Evolutionary conservation across 345 rosid genomes (phyloP).

Genomic region (Lepidium sativum): DNA sequence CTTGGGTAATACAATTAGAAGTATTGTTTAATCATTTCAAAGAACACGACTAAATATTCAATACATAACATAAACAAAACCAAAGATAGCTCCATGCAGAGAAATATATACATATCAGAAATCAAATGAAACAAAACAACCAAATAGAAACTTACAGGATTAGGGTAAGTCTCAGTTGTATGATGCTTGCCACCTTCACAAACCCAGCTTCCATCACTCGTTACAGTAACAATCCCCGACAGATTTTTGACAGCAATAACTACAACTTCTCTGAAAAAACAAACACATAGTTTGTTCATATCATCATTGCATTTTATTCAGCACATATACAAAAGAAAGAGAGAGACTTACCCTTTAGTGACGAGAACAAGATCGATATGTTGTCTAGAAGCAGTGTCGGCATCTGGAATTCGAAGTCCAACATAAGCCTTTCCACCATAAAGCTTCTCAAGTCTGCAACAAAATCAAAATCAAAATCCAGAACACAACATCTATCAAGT

Average conservation of each 20-base stretch:
- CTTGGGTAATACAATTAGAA: background rate
- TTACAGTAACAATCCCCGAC: slow-evolving; percentile 54
- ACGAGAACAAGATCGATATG: slow-evolving; percentile 64
- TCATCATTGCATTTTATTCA: background rate
- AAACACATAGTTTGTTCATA: background rate
- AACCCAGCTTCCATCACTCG: slow-evolving; percentile 72
- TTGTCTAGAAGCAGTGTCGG: slow-evolving; percentile 70
- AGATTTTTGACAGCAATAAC: slow-evolving; percentile 75
- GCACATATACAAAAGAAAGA: background rate
- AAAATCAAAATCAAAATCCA: background rate
- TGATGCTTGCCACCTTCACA: slow-evolving; percentile 42
- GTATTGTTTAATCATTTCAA: background rate
- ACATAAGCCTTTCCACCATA: slow-evolving; percentile 73
- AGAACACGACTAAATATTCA: background rate
- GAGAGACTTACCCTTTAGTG: slow-evolving; percentile 43
- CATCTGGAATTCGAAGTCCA: slow-evolving; percentile 89
- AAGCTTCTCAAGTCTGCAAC: slow-evolving; percentile 71
- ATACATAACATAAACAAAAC: too few relatives aligned
- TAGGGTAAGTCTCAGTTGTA: slow-evolving; percentile 38
- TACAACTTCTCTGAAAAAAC: slow-evolving; percentile 46
- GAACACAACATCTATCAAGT: background rate
- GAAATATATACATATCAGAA: background rate
- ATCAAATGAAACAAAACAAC: background rate
- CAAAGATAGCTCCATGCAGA: too few relatives aligned
- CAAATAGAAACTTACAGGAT: slow-evolving; percentile 51